A percentile compares a stretch with the other conserved stretches of the same genome.
phyloP scores from a whole-genome alignment of 1,139 yeast genomes.

The Fermentozyma sake region DNA sequence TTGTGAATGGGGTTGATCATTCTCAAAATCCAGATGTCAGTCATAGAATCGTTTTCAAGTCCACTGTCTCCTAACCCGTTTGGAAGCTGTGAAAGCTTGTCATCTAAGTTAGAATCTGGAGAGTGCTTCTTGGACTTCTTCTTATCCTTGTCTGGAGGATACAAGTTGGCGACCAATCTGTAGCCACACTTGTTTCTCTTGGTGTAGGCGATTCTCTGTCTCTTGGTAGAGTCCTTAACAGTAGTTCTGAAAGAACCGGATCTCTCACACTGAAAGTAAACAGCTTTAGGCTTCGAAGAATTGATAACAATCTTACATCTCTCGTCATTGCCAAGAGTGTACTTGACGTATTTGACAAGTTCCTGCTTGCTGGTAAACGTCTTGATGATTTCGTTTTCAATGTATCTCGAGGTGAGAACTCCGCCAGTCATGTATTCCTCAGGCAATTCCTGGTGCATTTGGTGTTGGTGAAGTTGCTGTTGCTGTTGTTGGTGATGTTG shows the following conservation, averaged over 20 bases:
- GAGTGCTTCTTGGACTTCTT: slow-evolving; percentile 22
- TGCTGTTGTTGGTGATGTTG: slow-evolving; percentile 8
- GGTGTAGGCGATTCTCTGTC: slow-evolving; percentile 51
- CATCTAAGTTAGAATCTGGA: slow-evolving; percentile 15
- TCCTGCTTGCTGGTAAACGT: slow-evolving; percentile 40
- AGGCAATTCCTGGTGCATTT: slow-evolving; percentile 7
- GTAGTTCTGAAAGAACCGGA: slow-evolving; percentile 47
- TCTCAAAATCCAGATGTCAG: slow-evolving; percentile 46
- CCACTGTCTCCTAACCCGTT: slow-evolving; percentile 7
- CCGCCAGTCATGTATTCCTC: slow-evolving; percentile 14
- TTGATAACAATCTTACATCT: slow-evolving; percentile 47
- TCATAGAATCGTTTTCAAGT: slow-evolving; percentile 4
- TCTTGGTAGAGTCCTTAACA: slow-evolving; percentile 42
- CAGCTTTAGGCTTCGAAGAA: slow-evolving; percentile 48
- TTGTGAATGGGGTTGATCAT: slow-evolving; percentile 48
- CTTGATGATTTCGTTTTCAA: slow-evolving; percentile 45
- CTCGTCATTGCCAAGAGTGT: slow-evolving; percentile 40
- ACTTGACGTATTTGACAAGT: slow-evolving; percentile 41
- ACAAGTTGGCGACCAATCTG: slow-evolving; percentile 45
- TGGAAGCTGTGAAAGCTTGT: slow-evolving; percentile 19
- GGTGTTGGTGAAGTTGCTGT: slow-evolving; percentile 8
- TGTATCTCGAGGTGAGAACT: slow-evolving; percentile 24
- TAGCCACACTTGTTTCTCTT: slow-evolving; percentile 48
- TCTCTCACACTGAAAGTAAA: slow-evolving; percentile 48
- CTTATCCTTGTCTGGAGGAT: slow-evolving; percentile 40